phyloP scores from a whole-genome alignment of 2,329 filamentous ascomycete species.

The Sporothrix variecibatus region DNA sequence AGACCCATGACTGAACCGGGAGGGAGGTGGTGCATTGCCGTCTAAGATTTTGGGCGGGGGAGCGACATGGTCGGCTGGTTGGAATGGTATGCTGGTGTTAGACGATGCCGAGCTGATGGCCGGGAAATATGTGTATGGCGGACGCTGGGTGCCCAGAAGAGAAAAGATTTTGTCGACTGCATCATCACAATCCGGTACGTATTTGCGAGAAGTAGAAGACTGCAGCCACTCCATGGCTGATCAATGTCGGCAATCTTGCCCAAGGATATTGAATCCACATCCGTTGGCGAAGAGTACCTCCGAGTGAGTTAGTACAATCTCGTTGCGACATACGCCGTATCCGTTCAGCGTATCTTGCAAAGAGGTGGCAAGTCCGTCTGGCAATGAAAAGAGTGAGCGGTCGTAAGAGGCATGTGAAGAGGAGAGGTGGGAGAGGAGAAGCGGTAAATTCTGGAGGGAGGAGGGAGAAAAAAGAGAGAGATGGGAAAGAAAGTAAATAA shows the following conservation, averaged over 20 bases:
- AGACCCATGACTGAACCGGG: slow-evolving; percentile 31
- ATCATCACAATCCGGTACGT: neutral
- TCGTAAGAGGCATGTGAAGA: neutral
- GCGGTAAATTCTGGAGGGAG: too few relatives aligned
- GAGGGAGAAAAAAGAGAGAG: too few relatives aligned
- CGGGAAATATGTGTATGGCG: neutral
- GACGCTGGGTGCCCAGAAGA: neutral
- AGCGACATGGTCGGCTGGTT: neutral
- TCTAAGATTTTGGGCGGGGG: neutral
- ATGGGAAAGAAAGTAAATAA: too few relatives aligned
- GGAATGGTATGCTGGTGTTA: too few relatives aligned
- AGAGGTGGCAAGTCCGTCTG: neutral
- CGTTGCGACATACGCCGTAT: neutral
- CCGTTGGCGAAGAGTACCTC: neutral
- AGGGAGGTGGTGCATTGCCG: neutral
- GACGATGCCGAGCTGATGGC: neutral
- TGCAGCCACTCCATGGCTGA: neutral
- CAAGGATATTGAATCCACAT: neutral
- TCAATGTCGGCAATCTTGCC: neutral
- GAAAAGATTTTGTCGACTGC: neutral
- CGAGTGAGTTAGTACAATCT: neutral
- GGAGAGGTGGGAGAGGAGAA: too few relatives aligned
- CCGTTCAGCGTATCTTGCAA: neutral
- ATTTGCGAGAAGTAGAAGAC: neutral
- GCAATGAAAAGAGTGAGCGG: neutral